Conservation (phyloP, 129 eudicot genomes). For the Helianthus tuberosus region DNA sequence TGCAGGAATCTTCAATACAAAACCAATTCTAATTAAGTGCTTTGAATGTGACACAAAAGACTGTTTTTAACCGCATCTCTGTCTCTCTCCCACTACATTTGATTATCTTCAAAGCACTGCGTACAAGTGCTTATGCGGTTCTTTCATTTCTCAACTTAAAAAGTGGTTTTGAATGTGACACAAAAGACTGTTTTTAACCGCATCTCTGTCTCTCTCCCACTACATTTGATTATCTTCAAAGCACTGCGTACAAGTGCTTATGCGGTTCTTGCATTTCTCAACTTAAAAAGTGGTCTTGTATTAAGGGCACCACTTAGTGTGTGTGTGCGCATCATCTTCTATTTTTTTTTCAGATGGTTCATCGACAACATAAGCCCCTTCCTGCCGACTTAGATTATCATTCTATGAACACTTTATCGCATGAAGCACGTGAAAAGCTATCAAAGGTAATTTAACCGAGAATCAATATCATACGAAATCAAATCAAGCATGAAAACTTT, state of each 20-base stretch:
- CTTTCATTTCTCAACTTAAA: neutral
- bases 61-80: too few relatives aligned
- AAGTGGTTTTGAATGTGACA: neutral
- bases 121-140: neutral
- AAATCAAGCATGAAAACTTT: slow-evolving; percentile 11
- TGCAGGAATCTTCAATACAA: too few relatives aligned
- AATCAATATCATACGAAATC: neutral
- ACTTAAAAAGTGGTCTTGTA: neutral
- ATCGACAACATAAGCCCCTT: slow-evolving; percentile 82
- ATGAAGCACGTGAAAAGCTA: slow-evolving; percentile 95
- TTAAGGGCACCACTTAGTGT: neutral
- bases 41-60: too few relatives aligned
- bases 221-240: neutral
- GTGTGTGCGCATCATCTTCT: neutral
- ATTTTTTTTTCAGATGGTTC: slow-evolving; percentile 67
- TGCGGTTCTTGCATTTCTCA: neutral
- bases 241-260: neutral
- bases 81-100: too few relatives aligned
- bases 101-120: neutral
- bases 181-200: too few relatives aligned
- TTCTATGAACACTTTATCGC: slow-evolving; percentile 75
- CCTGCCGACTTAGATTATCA: slow-evolving; percentile 82
- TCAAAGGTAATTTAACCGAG: slow-evolving; percentile 51
- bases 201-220: too few relatives aligned
- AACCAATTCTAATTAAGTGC: too few relatives aligned